Percentiles rank a stretch among this genome's conserved stretches.
Conservation (phyloP, 331 rosid genomes). For the Saraca asoca region DNA sequence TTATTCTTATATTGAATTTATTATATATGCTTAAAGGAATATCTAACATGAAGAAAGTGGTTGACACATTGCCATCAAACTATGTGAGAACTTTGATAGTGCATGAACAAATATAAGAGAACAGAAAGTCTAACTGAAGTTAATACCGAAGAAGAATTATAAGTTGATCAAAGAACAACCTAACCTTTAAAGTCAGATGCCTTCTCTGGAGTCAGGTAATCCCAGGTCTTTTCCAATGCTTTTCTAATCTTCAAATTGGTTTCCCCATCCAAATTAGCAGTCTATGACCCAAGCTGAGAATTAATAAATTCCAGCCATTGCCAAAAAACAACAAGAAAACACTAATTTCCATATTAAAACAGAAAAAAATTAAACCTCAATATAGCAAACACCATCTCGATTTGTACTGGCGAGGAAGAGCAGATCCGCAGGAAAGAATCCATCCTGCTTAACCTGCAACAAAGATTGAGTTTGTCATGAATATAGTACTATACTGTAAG, state of each 20-base stretch:
- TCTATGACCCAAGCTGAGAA: conserved; percentile 50
- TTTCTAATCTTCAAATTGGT: conserved; percentile 96
- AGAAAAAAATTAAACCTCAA: conserved; percentile 60
- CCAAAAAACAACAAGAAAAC: conserved; percentile 20
- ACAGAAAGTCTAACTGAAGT: conserved; percentile 1
- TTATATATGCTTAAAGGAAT: neutral
- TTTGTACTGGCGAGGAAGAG: conserved; percentile 93
- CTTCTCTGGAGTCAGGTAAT: conserved; percentile 81
- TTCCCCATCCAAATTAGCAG: conserved; percentile 99
- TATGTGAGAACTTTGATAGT: conserved; percentile 16
- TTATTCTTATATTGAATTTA: neutral
- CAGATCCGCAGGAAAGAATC: conserved; percentile 91
- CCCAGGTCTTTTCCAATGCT: conserved; percentile 96
- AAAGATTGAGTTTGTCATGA: neutral
- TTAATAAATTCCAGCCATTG: conserved; percentile 21
- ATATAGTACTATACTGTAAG: too few relatives aligned
- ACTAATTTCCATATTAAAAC: conserved; percentile 14
- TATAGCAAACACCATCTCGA: conserved; percentile 95
- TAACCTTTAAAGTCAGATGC: conserved; percentile 90
- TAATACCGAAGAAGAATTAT: neutral
- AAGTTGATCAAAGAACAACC: conserved; percentile 1
- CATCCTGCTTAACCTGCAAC: conserved; percentile 86
- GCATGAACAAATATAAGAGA: conserved; percentile 9
- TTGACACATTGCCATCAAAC: conserved; percentile 18
- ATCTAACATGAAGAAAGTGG: neutral